Evolutionary conservation across 129 eudicot genomes (phyloP), one percentile per base, ranked within the genome.

Genomic region (Silybum marianum): DNA sequence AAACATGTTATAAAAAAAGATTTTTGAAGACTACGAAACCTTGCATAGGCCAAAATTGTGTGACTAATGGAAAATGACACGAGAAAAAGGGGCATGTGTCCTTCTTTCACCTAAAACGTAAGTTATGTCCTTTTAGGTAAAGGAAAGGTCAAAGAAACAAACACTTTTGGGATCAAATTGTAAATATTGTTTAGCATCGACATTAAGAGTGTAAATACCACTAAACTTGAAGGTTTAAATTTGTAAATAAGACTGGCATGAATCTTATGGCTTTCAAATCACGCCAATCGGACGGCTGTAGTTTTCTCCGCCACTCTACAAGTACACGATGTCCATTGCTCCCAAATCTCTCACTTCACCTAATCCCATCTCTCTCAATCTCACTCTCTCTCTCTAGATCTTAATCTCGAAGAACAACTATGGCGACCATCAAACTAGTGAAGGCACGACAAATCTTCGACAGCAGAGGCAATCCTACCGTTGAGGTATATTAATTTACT

Each of bases 391-490:
- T 26, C 24, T 60, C 54, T 63, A 82, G 87, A 79, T 82, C 89
- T 77, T 69, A 78, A 85, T 42, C 85, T 82, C 63, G 62, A 38
- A 48, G 40, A 42, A 28, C 67, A 58, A 21, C 66, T 42, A 90
- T 95, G 98, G 98, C 95, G 2, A 88, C 95, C 7, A 95, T 95
- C 88, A 34, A 84, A 71, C 60, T 67, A 81, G 84, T 95, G 6
- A 85, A 89, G 80, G 99, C 99, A 14, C 96, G 99, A 12, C 98
- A 95, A 87, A 95, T 95, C 94, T 95, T 91, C 85, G 99, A 95
- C 83, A 95, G 99, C 93, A 90, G 99, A 86, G 99, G 99, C 78
- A 95, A 95, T 51, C 99, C 99, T 12, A 95, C 99, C 58, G 99
- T 95, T 73, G 99, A 95, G 99, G 99, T 95, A 23, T 26, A 87